phyloP scores from a whole-genome alignment of 2,329 filamentous ascomycete species.

The Curvularia eragrostidis region DNA sequence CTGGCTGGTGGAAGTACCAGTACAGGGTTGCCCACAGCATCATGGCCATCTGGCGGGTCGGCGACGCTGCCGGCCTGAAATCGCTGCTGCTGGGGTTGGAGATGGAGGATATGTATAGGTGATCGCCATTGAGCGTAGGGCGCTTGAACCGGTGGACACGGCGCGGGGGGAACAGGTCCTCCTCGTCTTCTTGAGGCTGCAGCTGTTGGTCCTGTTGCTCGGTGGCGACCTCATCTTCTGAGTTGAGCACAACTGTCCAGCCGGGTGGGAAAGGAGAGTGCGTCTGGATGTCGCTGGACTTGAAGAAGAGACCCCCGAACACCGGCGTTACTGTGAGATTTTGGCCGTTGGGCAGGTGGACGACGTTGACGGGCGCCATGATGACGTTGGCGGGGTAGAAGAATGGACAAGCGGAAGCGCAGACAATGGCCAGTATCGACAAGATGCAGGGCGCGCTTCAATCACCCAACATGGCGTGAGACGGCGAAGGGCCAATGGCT shows the following conservation, averaged over 20 bases:
- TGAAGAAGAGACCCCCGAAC: slow-evolving; percentile 92
- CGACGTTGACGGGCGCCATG: slow-evolving; percentile 55
- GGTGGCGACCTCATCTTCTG: slow-evolving; percentile 57
- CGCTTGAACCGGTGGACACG: slow-evolving; percentile 70
- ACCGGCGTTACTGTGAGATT: slow-evolving; percentile 81
- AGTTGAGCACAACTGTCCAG: slow-evolving; percentile 88
- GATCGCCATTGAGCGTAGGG: slow-evolving; percentile 80
- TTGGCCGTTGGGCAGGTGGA: slow-evolving; percentile 87
- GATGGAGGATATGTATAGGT: slow-evolving; percentile 89
- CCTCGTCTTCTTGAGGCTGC: slow-evolving; percentile 40
- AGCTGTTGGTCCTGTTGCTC: slow-evolving; percentile 39
- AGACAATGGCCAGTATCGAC: slow-evolving; percentile 1
- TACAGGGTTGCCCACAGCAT: slow-evolving; percentile 94
- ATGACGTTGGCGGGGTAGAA: slow-evolving; percentile 38
- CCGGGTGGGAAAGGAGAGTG: slow-evolving; percentile 77
- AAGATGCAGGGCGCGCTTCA: slow-evolving; percentile 12
- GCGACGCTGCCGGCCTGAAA: slow-evolving; percentile 79
- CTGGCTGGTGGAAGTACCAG: slow-evolving; percentile 95
- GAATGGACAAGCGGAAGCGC: slow-evolving; percentile 4
- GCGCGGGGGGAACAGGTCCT: slow-evolving; percentile 40
- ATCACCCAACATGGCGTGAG: slow-evolving; percentile 33
- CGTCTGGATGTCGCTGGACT: slow-evolving; percentile 74
- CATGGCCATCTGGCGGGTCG: slow-evolving; percentile 90
- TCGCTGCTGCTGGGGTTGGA: slow-evolving; percentile 81
- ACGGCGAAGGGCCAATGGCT: not conserved